Percentiles rank a stretch among this genome's conserved stretches.
These are phyloP conservation scores for Monilinia aucupariae DNA, from an alignment of 2,329 filamentous ascomycete species.

Conservation along the genomic window DNA sequence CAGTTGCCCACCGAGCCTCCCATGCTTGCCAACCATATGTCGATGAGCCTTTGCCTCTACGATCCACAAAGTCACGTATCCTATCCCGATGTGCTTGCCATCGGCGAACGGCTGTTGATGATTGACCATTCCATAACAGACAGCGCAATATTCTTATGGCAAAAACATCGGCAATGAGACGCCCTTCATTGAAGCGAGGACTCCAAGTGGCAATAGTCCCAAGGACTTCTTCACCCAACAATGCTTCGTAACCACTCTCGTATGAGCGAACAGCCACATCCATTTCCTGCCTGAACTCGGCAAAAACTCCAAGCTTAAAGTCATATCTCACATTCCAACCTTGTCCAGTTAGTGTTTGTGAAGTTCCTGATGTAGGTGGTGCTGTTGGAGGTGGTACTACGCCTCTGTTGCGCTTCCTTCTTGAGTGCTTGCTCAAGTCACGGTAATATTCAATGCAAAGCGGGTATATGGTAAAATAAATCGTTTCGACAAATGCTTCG, in stretches of 20 bases:
- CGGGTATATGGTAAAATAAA: slow-evolving; percentile 68
- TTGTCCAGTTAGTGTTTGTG: slow-evolving; percentile 74
- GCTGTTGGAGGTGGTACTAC: slow-evolving; percentile 74
- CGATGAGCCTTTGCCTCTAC: slow-evolving; percentile 74
- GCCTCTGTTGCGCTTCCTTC: slow-evolving; percentile 79
- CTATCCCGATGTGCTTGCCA: slow-evolving; percentile 75
- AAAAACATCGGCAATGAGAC: slow-evolving; percentile 76
- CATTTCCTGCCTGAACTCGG: slow-evolving; percentile 90
- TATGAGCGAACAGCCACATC: slow-evolving; percentile 81
- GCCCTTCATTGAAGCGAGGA: slow-evolving; percentile 85
- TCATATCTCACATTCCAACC: slow-evolving; percentile 95
- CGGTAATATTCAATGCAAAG: slow-evolving; percentile 84
- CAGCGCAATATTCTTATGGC: slow-evolving; percentile 78
- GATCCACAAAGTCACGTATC: slow-evolving; percentile 71
- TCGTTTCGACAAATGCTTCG: slow-evolving; percentile 64
- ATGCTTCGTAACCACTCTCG: slow-evolving; percentile 76
- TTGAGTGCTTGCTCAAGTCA: slow-evolving; percentile 84
- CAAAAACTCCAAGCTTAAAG: slow-evolving; percentile 84
- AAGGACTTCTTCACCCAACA: slow-evolving; percentile 78
- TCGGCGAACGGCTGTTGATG: slow-evolving; percentile 70
- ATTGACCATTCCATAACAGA: slow-evolving; percentile 71
- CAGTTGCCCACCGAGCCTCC: slow-evolving; percentile 67
- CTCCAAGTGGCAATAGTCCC: slow-evolving; percentile 88
- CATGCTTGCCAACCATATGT: slow-evolving; percentile 95
- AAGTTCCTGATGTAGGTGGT: slow-evolving; percentile 76